phyloP scores from a whole-genome alignment of 345 rosid species.

The Trapa bicornis region DNA sequence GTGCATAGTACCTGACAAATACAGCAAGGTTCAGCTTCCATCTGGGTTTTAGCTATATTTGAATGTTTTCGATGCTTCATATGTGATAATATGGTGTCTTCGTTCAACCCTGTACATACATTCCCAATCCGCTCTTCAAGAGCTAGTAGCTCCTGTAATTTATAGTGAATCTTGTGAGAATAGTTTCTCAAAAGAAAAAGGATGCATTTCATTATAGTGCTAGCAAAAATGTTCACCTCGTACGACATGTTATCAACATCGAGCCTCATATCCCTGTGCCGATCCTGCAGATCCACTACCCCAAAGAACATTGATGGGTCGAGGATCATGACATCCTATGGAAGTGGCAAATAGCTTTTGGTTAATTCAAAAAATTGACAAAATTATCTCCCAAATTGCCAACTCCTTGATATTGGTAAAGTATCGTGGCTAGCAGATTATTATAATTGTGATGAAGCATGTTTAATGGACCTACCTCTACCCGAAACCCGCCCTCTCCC shows the following conservation, averaged over 20 bases:
- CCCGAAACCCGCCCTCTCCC: slow-evolving; percentile 58
- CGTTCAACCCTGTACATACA: slow-evolving; percentile 72
- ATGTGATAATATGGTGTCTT: slow-evolving; percentile 38
- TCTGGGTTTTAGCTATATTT: slow-evolving; percentile 9
- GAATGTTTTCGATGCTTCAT: slow-evolving; percentile 38
- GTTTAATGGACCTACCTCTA: slow-evolving; percentile 41
- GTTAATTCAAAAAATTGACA: not conserved
- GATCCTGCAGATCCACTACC: slow-evolving; percentile 54
- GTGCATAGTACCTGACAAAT: slow-evolving; percentile 55
- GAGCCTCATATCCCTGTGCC: slow-evolving; percentile 87
- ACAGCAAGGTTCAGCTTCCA: slow-evolving; percentile 79
- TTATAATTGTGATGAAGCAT: not conserved
- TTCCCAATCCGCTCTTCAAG: slow-evolving; percentile 87
- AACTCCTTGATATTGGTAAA: not conserved
- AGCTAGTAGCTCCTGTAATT: slow-evolving; percentile 68
- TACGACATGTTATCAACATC: slow-evolving; percentile 97
- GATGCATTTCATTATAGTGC: not conserved
- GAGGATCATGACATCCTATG: slow-evolving; percentile 74
- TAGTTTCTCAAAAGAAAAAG: not conserved
- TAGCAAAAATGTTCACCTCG: slow-evolving; percentile 39
- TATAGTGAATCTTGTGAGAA: slow-evolving; percentile 4
- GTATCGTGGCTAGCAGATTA: not conserved
- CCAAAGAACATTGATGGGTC: slow-evolving; percentile 59
- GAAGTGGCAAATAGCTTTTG: slow-evolving; percentile 4
- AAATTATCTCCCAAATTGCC: not conserved